These are phyloP conservation scores for Kuraishia capsulata DNA, from an alignment of 805 yeast genomes.

Conservation along the genomic window DNA sequence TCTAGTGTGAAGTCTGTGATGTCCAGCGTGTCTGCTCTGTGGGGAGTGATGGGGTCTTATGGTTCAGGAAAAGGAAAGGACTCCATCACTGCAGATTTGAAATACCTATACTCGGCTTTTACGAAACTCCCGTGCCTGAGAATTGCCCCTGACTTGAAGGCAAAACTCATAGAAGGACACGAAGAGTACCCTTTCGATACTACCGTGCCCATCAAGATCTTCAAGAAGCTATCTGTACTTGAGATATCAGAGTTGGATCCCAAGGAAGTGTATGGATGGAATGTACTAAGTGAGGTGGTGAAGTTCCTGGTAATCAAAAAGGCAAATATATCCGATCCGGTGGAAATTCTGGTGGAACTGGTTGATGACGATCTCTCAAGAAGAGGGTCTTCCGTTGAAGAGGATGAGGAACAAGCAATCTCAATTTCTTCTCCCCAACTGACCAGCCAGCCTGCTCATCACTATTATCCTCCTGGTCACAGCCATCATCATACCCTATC, in stretches of 20 bases:
- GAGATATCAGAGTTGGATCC: constrained; percentile 55
- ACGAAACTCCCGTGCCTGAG: constrained; percentile 58
- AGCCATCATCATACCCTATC: constrained; percentile 1
- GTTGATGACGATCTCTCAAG: constrained; percentile 39
- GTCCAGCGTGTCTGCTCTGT: constrained; percentile 34
- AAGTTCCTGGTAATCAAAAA: constrained; percentile 46
- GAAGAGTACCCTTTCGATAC: constrained; percentile 70
- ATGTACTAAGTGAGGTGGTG: constrained; percentile 41
- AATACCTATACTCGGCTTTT: constrained; percentile 52
- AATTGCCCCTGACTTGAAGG: constrained; percentile 49
- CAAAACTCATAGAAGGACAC: constrained; percentile 48
- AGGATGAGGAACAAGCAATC: constrained; percentile 10
- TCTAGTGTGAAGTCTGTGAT: constrained; percentile 46
- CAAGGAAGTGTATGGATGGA: constrained; percentile 61
- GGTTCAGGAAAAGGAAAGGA: constrained; percentile 35
- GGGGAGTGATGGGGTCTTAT: constrained; percentile 26
- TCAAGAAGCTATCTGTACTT: constrained; percentile 52
- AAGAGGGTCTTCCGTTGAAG: constrained; percentile 17
- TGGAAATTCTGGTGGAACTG: constrained; percentile 40
- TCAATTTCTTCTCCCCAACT: constrained; percentile 5
- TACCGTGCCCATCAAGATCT: constrained; percentile 52
- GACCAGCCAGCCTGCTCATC: constrained; percentile 2
- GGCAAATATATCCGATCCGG: constrained; percentile 39
- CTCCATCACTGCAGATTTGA: constrained; percentile 32
- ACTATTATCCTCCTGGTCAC: constrained; percentile 1